Base-by-base conservation (phyloP, 2,329 filamentous ascomycete genomes). In the Epicoccum nigrum region DNA sequence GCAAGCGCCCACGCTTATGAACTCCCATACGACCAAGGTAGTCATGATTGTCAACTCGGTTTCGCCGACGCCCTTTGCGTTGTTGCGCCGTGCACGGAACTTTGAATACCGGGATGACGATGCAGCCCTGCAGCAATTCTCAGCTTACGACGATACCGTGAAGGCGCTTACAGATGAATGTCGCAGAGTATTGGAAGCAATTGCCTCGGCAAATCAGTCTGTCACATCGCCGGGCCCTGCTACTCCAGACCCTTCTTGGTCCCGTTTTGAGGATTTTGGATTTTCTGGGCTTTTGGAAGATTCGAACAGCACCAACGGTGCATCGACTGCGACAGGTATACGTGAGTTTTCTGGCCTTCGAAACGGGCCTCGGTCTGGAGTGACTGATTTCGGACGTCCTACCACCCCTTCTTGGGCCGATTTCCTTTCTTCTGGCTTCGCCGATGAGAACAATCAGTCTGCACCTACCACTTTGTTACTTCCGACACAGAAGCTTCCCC, bases 351-450 rank as follows among this genome's bases (percentile, higher is more conserved):
- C 89, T 1, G 84, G 83, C 16, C 72, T 95, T 30, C 81, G 85
- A 50, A 83, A 82, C 12, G 84, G 84, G 5, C 85, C 91, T 13
- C 82, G 83, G 5, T 90, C 90, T 8, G 83, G 83, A 43, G 81
- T 74, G n/a, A 81, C 81, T 34, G 84, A 87, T 51, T 74, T 88
- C 37, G 91, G 84, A 28, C 84, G 94, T 51, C 94, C 94, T 1
- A 97, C 92, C 0, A 99, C 94, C 1, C 94, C 94, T 1, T 97
- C 94, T 0, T 99, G 94, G 94, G 94, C 94, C 3, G 94, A 99
- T 71, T 99, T 99, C 71, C 81, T 99, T 51, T 96, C 92, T 1
- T 91, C 92, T 33, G 94, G 94, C 1, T 99, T 99, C 67, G 81
- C 88, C 17, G 92, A 97, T 60, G 83, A 86, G 53, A 86, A 87